Percentiles rank a stretch among this genome's conserved stretches.
These are phyloP conservation scores for Microcos paniculata DNA, from an alignment of 345 rosid species.

Conservation along the genomic window DNA sequence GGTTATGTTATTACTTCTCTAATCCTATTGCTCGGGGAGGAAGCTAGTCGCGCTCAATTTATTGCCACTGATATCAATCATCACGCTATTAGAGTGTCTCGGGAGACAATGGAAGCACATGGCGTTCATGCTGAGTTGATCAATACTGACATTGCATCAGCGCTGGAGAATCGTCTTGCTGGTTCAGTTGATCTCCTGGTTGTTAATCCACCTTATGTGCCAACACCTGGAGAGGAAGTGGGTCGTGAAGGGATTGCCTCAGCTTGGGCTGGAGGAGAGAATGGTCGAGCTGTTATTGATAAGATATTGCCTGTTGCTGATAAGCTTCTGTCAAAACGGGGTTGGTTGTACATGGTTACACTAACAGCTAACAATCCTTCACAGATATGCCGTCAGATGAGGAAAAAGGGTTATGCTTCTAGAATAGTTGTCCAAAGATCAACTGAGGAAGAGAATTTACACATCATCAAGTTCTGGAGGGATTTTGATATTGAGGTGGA, in stretches of 20 bases:
- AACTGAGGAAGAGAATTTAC: constrained; percentile 71
- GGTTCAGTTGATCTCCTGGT: constrained; percentile 75
- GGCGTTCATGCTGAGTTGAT: constrained; percentile 68
- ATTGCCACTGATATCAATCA: constrained; percentile 74
- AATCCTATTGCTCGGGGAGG: constrained; percentile 61
- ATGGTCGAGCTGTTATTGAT: constrained; percentile 61
- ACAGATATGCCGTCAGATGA: constrained; percentile 70
- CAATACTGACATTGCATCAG: constrained; percentile 56
- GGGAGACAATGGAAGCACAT: constrained; percentile 66
- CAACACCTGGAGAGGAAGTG: constrained; percentile 91
- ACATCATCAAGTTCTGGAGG: constrained; percentile 66
- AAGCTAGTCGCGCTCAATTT: constrained; percentile 37
- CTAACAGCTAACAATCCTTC: constrained; percentile 51
- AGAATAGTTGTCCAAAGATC: constrained; percentile 76
- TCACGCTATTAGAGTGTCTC: constrained; percentile 58
- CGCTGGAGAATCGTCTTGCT: constrained; percentile 62
- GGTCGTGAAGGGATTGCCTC: constrained; percentile 61
- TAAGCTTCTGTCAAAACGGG: constrained; percentile 59
- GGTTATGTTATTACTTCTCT: constrained; percentile 85
- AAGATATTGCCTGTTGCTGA: constrained; percentile 62
- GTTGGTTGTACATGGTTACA: constrained; percentile 83
- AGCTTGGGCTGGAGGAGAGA: constrained; percentile 95
- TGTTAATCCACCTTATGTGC: constrained; percentile 95
- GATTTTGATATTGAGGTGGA: constrained; percentile 32
- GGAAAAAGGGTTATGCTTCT: constrained; percentile 62